These are phyloP conservation scores for Cymbidium sinense DNA, from an alignment of 106 monocot genomes.

Conservation along the genomic window DNA sequence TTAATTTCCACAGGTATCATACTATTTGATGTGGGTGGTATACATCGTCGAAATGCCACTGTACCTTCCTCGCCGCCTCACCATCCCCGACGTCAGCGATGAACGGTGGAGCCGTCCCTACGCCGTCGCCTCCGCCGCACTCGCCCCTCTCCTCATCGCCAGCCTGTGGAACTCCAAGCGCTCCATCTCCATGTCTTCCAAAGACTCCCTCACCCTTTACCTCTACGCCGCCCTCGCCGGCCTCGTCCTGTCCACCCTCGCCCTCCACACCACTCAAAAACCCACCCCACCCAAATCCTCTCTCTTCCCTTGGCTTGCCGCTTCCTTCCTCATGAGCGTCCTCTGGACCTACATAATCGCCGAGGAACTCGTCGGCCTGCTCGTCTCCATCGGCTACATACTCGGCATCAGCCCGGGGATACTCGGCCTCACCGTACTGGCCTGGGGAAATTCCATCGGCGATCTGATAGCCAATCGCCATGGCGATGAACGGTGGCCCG, in stretches of 20 bases:
- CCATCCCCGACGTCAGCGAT: slow-evolving; percentile 39
- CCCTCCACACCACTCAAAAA: slow-evolving; percentile 25
- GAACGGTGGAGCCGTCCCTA: slow-evolving; percentile 42
- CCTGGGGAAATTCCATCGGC: slow-evolving; percentile 13
- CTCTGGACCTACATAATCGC: slow-evolving; percentile 33
- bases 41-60: slow-evolving; percentile 30
- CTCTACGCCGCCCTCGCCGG: slow-evolving; percentile 15
- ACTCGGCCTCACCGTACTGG: slow-evolving; percentile 13
- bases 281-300: slow-evolving; percentile 24
- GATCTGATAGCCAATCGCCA: slow-evolving; percentile 17
- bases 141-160: slow-evolving; percentile 33
- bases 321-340: slow-evolving; percentile 30
- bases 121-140: slow-evolving; percentile 30
- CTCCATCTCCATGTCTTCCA: background rate
- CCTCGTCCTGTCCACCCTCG: slow-evolving; percentile 14
- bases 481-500: slow-evolving; percentile 11
- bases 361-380: slow-evolving; percentile 21
- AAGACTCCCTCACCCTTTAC: slow-evolving; percentile 20
- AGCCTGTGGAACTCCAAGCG: slow-evolving; percentile 26
- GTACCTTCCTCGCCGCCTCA: slow-evolving; percentile 41
- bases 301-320: slow-evolving; percentile 33
- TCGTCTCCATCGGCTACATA: slow-evolving; percentile 34
- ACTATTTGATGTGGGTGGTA: background rate
- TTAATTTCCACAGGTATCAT: background rate
- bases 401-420: slow-evolving; percentile 34